Evolutionary conservation across 768 basidiomycete species (phyloP), one percentile per base, ranked within the genome.

Genomic region (Pleurotus tuoliensis): DNA sequence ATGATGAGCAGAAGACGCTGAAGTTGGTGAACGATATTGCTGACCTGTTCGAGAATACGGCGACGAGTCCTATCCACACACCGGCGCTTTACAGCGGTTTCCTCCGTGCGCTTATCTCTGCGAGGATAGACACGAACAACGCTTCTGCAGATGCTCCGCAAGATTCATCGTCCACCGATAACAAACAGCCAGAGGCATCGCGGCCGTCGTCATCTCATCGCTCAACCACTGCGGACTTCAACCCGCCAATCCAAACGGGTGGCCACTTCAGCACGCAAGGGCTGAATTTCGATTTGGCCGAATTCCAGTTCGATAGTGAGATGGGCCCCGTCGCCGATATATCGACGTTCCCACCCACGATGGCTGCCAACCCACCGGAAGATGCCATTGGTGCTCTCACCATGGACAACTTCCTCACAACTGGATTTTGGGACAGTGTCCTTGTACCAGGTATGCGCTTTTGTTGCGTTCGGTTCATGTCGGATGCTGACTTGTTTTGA

Each of bases 41-140:
- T 1, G 82, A 90, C 57, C 78, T 85, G 0, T 80, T 98, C 22
- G 92, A 93, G 59, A 78, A 75, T 11, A 82, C 88, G 40, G 86
- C 96, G 16, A 86, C 85, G 24, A 89, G 90, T 65, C 76, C 87
- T 1, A 74, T 82, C 4, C 96, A 99, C 66, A 94, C 95, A 0
- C 94, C 96, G 0, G 89, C 92, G 4, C 77, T 98, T 39, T 98
- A 98, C 76, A 85, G 87, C 65, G 77, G 80, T 16, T 93, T 94
- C 76, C 76, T 94, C 20, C 86, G 86, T 2, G 88, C 89, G 2
- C 82, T 96, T 41, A 81, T 89, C 53, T 79, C 84, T 1, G 83
- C 85, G 44, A 78, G 73, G 61, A 56, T 73, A 18, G 74, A 76
- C 46, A 56, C 53, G 47, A 51, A 39, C 38, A 45, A 39, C 40